Base-by-base conservation (phyloP, 1,139 yeast genomes). In the Sugiyamaella grinbergsii region DNA sequence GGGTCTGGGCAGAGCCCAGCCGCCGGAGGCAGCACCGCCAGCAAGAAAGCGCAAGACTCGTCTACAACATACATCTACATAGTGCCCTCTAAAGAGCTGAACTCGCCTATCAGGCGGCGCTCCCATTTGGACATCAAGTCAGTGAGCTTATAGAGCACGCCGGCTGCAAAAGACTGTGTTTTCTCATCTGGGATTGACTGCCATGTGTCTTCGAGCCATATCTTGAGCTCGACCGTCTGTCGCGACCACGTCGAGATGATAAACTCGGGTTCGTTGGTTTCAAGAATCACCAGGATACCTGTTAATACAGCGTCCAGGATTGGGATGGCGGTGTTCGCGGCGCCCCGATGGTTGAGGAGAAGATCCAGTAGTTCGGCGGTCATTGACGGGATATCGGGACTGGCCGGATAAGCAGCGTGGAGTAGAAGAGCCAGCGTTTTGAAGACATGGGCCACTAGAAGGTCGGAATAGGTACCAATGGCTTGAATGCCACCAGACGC, bases 371-470 rank as follows among this genome's bases (percentile, higher is more conserved):
- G 67, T 57, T 83, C 91, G 2, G 70, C 65, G 0, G 79, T 70
- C 88, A 85, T 83, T 38, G 80, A 86, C 1, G 70, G 66, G 18
- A 81, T 58, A 50, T 79, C 78, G 0, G 68, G 59, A 0, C 79
- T 70, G 0, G 80, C 66, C 0, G 89, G 88, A 55, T 77, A 77
- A 0, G 85, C 81, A 46, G 82, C 71, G 50, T 80, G 80, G 23
- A 83, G 64, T 5, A 85, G 60, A 19, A 85, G 62, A 0, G 81
- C 74, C 53, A 85, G 62, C 0, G 88, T 81, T 51, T 80, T 77
- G 48, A 85, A 60, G 62, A 75, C 83, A 62, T 84, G 91, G 0
- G 81, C 76, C 28, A 74, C 71, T 34, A 84, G 67, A 1, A 83
- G 61, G 0, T 81, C 73, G 0, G 85, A 78, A 61, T 80, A 81